Evolutionary conservation across 2,329 filamentous ascomycete species (phyloP), one percentile per base, ranked within the genome.

Genomic region (Colletotrichum neosansevieriae): DNA sequence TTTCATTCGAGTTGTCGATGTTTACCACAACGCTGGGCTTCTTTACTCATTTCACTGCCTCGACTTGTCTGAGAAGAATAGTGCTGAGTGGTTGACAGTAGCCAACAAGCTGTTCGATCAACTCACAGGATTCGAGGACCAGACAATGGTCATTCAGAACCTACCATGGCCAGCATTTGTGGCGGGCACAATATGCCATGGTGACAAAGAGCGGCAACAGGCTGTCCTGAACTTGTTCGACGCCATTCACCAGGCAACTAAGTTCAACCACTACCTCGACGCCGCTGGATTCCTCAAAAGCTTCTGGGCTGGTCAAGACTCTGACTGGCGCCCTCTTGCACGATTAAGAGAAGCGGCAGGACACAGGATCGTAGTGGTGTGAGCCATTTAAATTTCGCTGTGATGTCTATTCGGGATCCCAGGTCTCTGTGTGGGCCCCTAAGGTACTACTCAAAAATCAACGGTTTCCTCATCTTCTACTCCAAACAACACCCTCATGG

Each of bases 391-490:
- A 3, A n/a, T 7, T 11, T 19, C 3, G 49, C 12, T 19, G 5
- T 19, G 17, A 11, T 5, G 0, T 11, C 12, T 3, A 19, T 0
- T 34, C 29, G 7, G 36, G 13, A 38, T 38, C 9, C 10, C 11
- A 11, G 9, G 19, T 51, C 4, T 7, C 13, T 32, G 6, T 17
- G 10, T 17, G 7, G n/a, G 40, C n/a, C 29, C 40, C 12, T 12
- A 2, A 53, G 4, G 11, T 19, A 10, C 4, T 2, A 44, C 5
- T 56, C 65, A 72, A 69, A 76, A 76, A 19, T 75, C 69, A 34
- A 79, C 74, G 0, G 78, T 80, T 54, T 80, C 77, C 51, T 78
- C 76, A 58, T 80, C 79, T 29, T 77, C 71, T 13, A 80, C 76
- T 1, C 76, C 76, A 57, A 79, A 80, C 13, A 80, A 71, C 17